Base-by-base conservation (phyloP, 1,284 basidiomycete species). In the Sporisorium reilianum region DNA sequence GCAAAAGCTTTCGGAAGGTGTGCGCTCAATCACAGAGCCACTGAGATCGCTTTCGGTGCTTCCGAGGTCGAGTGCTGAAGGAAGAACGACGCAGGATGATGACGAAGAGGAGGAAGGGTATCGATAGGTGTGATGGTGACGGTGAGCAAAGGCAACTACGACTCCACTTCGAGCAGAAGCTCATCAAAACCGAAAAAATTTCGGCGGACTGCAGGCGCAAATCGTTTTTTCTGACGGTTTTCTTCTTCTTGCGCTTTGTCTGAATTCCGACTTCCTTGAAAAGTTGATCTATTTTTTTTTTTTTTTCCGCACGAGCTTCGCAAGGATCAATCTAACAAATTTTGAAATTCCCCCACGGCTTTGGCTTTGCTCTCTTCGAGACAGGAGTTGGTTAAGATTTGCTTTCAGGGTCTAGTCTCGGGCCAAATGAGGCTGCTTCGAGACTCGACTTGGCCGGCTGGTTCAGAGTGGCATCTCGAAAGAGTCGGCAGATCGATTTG, bases 161-260 rank as follows among this genome's bases (percentile, higher is more conserved):
- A 57, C 55, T 57, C 55, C 45, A 49, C 55, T 49, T 57, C 32
- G n/a, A n/a, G n/a, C 25, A 46, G 45, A 28, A 46, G 22, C 45
- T 28, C 26, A 14, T 36, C n/a, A 42, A 54, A 38, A 2, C 12
- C 28, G 14, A 25, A 53, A 45, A 55, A 45, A 45, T 34, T 41
- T 51, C 34, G 50, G 49, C 20, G 20, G 28, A 9, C 34, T 36
- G 20, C 49, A 26, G 20, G 50, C 12, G 14, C 20, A 34, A 54
- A 55, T 28, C 46, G 30, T 30, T 34, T 50, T 50, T 50, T 50
- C 23, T 34, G 50, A n/a, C 38, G 38, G n/a, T 48, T 38, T 52
- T 38, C 34, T 52, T 38, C 34, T 52, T 52, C 50, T 18, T n/a
- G 36, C 50, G 41, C 46, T 48, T 9, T 9, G 16, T 28, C 26